A percentile compares a stretch with the other conserved stretches of the same genome.
Evolutionary conservation across 192 early-diverging fungal species (phyloP).

Genomic region (Helicostylum pulchrum): DNA sequence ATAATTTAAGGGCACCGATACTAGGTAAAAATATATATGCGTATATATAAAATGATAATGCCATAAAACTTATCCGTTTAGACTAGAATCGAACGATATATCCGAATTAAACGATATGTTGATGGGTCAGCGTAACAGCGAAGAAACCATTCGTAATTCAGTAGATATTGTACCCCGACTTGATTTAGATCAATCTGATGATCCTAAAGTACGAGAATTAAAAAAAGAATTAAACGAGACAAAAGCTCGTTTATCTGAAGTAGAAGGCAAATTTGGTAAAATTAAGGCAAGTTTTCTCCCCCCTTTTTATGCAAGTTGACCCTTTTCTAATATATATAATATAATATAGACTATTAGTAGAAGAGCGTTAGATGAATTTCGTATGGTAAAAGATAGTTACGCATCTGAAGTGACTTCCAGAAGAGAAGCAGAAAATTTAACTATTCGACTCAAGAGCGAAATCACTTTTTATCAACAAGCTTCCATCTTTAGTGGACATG

Average conservation of each 20-base stretch:
- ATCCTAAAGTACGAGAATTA: not conserved
- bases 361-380: conserved; percentile 38
- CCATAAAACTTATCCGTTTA: not conserved
- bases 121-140: conserved; percentile 9
- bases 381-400: conserved; percentile 43
- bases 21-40: not conserved
- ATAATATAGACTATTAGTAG: conserved; percentile 38
- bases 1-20: conserved; percentile 9
- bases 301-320: not conserved
- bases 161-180: not conserved
- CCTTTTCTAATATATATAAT: not conserved
- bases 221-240: conserved; percentile 22
- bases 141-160: conserved; percentile 14
- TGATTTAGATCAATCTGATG: not conserved
- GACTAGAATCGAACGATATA: not conserved
- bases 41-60: not conserved
- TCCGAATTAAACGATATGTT: conserved; percentile 25
- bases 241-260: conserved; percentile 22
- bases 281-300: conserved; percentile 31
- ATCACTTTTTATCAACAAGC: conserved; percentile 28
- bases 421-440: conserved; percentile 29
- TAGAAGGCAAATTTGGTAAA: conserved; percentile 25
- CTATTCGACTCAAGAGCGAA: conserved; percentile 25
- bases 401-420: conserved; percentile 28
- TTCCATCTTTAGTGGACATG: conserved; percentile 1